phyloP scores from a whole-genome alignment of 176 grass and related monocot genomes.

The Alloteropsis semialata region DNA sequence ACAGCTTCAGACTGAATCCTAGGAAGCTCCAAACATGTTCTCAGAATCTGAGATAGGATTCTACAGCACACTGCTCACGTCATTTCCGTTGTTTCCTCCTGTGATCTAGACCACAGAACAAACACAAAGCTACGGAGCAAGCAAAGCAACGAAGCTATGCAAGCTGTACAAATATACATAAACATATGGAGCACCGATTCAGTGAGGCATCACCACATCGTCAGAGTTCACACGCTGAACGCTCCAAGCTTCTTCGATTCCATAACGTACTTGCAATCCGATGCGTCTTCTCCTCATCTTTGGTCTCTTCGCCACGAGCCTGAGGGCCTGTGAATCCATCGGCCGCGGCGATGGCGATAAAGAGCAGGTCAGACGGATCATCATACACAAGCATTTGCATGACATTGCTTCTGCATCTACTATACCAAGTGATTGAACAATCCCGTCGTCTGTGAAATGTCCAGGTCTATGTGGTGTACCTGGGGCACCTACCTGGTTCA shows the following conservation, averaged over 20 bases:
- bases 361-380: too few relatives aligned
- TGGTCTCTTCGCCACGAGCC: neutral
- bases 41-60: too few relatives aligned
- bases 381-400: neutral
- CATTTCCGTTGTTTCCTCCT: neutral
- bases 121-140: neutral
- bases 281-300: neutral
- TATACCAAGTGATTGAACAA: neutral
- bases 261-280: neutral
- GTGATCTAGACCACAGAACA: neutral
- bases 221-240: too few relatives aligned
- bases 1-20: too few relatives aligned
- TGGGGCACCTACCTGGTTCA: slow-evolving; percentile 1
- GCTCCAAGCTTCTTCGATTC: neutral
- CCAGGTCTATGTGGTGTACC: slow-evolving; percentile 43
- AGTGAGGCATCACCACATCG: too few relatives aligned
- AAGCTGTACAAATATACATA: neutral
- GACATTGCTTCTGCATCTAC: neutral
- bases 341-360: neutral
- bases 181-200: neutral
- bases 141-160: neutral
- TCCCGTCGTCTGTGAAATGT: neutral
- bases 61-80: neutral
- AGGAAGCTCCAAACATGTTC: too few relatives aligned
- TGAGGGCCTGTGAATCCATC: neutral